phyloP scores from a whole-genome alignment of 2,329 filamentous ascomycete species.

The Calonectria montana region DNA sequence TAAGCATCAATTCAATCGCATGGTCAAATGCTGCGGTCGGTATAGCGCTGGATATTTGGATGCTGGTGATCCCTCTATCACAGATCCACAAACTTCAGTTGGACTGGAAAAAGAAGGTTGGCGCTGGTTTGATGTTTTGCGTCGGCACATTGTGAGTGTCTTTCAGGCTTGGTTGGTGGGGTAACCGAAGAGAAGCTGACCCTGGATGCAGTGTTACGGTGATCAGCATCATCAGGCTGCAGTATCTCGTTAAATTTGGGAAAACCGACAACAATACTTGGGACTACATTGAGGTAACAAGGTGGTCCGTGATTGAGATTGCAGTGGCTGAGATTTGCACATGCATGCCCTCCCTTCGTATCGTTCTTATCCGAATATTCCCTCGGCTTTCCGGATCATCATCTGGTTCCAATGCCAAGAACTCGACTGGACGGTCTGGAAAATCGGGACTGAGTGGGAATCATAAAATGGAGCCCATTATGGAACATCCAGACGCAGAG shows the following conservation, averaged over 20 bases:
- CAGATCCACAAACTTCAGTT: not conserved
- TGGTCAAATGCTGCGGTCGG: conserved; percentile 24
- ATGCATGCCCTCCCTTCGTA: not conserved
- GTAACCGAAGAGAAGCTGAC: not conserved
- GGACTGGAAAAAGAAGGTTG: conserved; percentile 7
- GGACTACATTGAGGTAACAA: not conserved
- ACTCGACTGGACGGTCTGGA: not conserved
- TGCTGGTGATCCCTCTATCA: not conserved
- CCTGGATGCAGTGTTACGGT: not conserved
- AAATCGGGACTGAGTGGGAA: no score
- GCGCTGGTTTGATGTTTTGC: not conserved
- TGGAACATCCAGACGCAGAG: not conserved
- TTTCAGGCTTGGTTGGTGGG: not conserved
- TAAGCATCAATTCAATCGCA: conserved; percentile 13
- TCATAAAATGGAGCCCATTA: no score
- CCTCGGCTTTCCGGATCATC: not conserved
- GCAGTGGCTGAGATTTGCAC: not conserved
- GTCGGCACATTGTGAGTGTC: not conserved
- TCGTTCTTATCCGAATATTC: not conserved
- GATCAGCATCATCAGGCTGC: not conserved
- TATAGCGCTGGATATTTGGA: conserved; percentile 11
- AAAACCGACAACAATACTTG: not conserved
- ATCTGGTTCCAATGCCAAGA: not conserved
- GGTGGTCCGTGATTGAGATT: not conserved
- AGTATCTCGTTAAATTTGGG: not conserved